Evolutionary conservation across 352 stramenopile species (phyloP), one percentile per base, ranked within the genome.

Genomic region (Phytophthora macrochlamydospora): DNA sequence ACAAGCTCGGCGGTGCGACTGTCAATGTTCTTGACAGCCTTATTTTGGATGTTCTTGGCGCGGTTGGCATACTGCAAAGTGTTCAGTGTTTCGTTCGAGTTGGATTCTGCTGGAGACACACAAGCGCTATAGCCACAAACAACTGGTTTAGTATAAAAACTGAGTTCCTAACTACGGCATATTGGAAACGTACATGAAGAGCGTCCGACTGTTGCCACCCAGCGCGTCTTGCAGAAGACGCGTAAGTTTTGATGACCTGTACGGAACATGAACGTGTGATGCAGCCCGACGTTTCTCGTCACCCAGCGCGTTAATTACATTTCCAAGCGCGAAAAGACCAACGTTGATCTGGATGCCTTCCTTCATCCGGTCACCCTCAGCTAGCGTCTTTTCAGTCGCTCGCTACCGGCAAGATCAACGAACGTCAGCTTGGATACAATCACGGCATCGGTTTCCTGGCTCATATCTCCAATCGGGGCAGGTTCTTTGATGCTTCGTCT

Each of bases 321-420:
- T 96, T 28, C 89, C 89, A 0, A 96, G 69, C 14, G 89, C 89
- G 4, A 96, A 73, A 4, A 96, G 56, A 7, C 89, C 89, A 3
- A 95, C 84, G 33, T 96, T 96, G 54, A 96, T 96, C 62, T 96
- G 87, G 49, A 96, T 96, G 0, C 89, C 89, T 62, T 96, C 89
- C 63, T 95, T 96, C 89, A 96, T 96, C 1, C 89, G 75, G 51
- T 81, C 85, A 24, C 89, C 89, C 65, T 93, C 89, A 9, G 89
- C 87, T 52, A 83, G 82, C 2, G 89, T 96, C 89, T 91, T 61
- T 96, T 96, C 1, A 96, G 56, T n/a, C 89, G 71, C 53, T 96
- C 89, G 42, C 89, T 96, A 11, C 89, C 89, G 32, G 89, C 89
- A 8, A 96, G 73, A 71, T 96, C 89, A 13, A 96, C 89, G 56